phyloP scores from a whole-genome alignment of 2,329 filamentous ascomycete species.

The Cytospora mali region DNA sequence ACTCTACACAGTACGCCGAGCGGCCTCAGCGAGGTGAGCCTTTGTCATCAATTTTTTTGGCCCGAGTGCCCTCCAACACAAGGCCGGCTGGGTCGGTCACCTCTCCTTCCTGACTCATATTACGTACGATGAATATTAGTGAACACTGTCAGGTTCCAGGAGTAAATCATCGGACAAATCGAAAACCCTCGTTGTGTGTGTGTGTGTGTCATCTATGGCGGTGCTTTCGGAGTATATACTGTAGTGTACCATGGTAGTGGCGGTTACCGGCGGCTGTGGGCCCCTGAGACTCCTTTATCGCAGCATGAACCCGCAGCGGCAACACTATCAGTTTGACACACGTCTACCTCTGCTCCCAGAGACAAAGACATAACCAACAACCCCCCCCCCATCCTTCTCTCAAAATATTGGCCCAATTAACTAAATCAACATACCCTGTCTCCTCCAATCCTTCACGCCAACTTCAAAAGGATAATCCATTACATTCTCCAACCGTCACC shows the following conservation, averaged over 20 bases:
- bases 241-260: background rate
- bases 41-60: background rate
- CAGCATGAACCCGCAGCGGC: background rate
- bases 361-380: conserved; percentile 10
- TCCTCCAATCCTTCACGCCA: background rate
- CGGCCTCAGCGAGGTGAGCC: background rate
- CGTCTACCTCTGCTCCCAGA: background rate
- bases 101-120: conserved; percentile 1
- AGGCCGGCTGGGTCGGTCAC: too few species aligned
- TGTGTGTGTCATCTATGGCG: background rate
- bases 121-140: conserved; percentile 22
- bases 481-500: background rate
- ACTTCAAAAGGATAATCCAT: background rate
- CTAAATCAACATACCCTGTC: background rate
- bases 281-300: conserved; percentile 7
- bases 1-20: background rate
- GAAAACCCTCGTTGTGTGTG: too few species aligned
- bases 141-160: background rate
- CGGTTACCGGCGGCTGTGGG: conserved; percentile 27
- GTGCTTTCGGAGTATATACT: background rate
- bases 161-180: too few species aligned
- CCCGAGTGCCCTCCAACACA: background rate
- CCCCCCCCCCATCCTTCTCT: too few species aligned
- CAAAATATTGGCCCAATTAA: background rate
- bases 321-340: background rate